A percentile compares a stretch with the other conserved stretches of the same genome.
Evolutionary conservation across 208 protist species (phyloP).

Genomic region (Crithidia brevicula): DNA sequence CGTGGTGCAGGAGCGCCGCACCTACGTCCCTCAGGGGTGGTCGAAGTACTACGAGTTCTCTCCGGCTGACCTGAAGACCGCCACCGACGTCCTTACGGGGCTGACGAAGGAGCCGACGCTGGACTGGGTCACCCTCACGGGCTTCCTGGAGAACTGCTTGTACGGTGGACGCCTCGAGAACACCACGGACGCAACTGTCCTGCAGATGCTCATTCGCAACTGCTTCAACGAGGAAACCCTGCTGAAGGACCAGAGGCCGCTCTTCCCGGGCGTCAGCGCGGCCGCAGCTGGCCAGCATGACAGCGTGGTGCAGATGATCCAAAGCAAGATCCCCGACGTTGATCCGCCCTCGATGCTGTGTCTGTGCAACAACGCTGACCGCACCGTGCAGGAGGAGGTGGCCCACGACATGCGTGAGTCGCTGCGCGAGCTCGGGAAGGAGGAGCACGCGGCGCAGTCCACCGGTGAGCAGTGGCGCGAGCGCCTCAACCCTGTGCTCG

Average conservation of each 20-base stretch:
- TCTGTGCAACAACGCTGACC: constrained; percentile 94
- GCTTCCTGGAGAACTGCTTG: constrained; percentile 93
- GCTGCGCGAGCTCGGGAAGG: constrained; percentile 77
- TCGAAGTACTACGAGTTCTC: constrained; percentile 98
- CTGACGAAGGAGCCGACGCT: constrained; percentile 43
- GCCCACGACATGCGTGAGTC: constrained; percentile 57
- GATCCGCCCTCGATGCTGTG: constrained; percentile 84
- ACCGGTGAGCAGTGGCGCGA: constrained; percentile 67
- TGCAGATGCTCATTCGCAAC: constrained; percentile 81
- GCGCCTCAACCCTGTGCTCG: constrained; percentile 84
- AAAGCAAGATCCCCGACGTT: constrained; percentile 66
- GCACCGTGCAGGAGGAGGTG: constrained; percentile 84
- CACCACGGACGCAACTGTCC: constrained; percentile 83
- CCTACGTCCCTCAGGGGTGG: constrained; percentile 98
- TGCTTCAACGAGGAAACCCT: constrained; percentile 76
- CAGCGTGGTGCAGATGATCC: constrained; percentile 59
- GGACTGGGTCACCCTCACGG: constrained; percentile 93
- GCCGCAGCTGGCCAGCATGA: constrained; percentile 58
- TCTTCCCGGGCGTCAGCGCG: constrained; percentile 60
- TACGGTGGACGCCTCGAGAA: constrained; percentile 98
- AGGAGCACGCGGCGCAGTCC: constrained; percentile 19
- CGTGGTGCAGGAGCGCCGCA: constrained; percentile 96
- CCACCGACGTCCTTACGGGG: constrained; percentile 85
- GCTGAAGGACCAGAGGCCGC: constrained; percentile 29
- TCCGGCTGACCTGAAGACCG: constrained; percentile 92